Evolutionary conservation across 2,329 filamentous ascomycete species (phyloP), one percentile per base, ranked within the genome.

Genomic region (Aschersonia sp.): DNA sequence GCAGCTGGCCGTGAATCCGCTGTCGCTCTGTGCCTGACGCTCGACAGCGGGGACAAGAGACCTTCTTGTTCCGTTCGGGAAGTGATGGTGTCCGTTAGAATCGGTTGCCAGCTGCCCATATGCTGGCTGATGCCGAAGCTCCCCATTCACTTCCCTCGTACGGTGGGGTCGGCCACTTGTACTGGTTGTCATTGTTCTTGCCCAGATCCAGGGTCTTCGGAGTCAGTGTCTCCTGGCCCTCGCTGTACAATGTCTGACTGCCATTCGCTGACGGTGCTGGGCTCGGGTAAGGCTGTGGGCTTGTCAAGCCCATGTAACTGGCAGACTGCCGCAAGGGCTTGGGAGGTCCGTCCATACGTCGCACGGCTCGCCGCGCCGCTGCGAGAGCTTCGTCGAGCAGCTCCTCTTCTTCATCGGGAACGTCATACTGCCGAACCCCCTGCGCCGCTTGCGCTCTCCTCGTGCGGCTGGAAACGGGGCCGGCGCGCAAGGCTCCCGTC

Each of bases 101-200:
- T 55, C 76, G 73, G 61, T 74, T 81, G 53, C 84, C 78, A 32
- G 81, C 79, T 47, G 84, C 82, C 71, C 85, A 84, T 55, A 89
- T 89, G 65, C 84, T 89, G 5, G 86, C 84, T 9, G 88, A 80
- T 31, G 87, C 85, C 42, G 85, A 83, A 6, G 84, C 80, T 20
- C 84, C 88, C 91, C 89, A 97, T 62, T 95, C 89, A 53, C 82
- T 82, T 57, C 94, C 89, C 59, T 95, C 89, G 56, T 96, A 95
- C 3, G 92, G 91, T 29, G 92, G 92, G 12, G 92, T 97, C 3
- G 89, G 91, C 84, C 89, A 96, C 67, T 95, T 92, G 58, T 77
- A 71, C 52, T 75, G 68, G 28, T 57, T 67, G 9, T 65, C 61
- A 1, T 68, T 58, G 70, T 77, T 75, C 60, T 79, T 78, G 58